Evolutionary conservation across 2,329 filamentous ascomycete species (phyloP).

Genomic region (Orbilia javanica): DNA sequence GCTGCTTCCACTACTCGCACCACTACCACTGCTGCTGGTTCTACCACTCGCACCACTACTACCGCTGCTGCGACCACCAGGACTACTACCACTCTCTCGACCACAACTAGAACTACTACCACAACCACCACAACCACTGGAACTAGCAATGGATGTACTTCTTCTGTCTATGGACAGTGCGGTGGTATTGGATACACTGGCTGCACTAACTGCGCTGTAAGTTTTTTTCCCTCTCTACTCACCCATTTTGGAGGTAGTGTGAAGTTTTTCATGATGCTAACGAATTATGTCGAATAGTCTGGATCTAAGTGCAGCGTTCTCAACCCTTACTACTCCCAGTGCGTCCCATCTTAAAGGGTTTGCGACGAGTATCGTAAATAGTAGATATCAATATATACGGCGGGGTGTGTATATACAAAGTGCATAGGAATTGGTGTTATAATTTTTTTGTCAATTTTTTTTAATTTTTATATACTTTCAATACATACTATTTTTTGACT

Average conservation of each 20-base stretch:
- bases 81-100: slow-evolving; percentile 13
- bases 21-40: not conserved
- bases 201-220: slow-evolving; percentile 54
- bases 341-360: slow-evolving; percentile 9
- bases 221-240: not conserved
- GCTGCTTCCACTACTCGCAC: not conserved
- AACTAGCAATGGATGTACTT: slow-evolving; percentile 8
- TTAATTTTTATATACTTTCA: slow-evolving; percentile 9
- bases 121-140: slow-evolving; percentile 21
- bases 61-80: not conserved
- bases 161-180: slow-evolving; percentile 32
- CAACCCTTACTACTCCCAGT: slow-evolving; percentile 50
- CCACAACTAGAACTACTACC: not conserved
- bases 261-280: not conserved
- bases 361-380: not conserved
- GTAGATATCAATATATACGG: not conserved
- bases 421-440: slow-evolving; percentile 41
- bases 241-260: not conserved
- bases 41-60: too few relatives aligned
- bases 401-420: not conserved
- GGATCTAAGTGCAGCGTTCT: slow-evolving; percentile 45
- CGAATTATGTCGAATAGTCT: slow-evolving; percentile 14
- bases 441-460: not conserved
- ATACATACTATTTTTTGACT: too few relatives aligned
- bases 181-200: slow-evolving; percentile 50